phyloP scores from a whole-genome alignment of 306 rosid species.

The Rosa chinensis region DNA sequence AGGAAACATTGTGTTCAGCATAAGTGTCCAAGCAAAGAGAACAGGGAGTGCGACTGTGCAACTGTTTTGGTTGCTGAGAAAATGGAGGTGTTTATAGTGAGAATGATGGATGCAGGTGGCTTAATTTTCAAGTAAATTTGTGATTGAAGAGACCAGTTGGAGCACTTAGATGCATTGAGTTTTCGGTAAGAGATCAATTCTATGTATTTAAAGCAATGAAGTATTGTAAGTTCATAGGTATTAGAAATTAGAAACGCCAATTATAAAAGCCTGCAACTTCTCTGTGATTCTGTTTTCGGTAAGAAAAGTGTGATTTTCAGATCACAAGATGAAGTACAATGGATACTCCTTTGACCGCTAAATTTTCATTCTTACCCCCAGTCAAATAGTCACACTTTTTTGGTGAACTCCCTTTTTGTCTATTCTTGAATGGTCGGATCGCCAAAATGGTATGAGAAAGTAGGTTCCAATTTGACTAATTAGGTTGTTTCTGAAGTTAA shows the following conservation, averaged over 20 bases:
- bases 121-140: neutral
- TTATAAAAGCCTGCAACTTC: neutral
- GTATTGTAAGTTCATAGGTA: neutral
- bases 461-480: neutral
- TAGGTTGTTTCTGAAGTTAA: neutral
- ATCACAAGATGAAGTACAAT: too few species aligned
- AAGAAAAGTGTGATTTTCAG: too few species aligned
- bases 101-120: neutral
- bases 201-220: neutral
- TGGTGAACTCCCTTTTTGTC: neutral
- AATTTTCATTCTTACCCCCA: neutral
- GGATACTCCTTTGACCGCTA: neutral
- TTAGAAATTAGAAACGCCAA: neutral
- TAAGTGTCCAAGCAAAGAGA: neutral
- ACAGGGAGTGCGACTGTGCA: neutral
- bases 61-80: neutral
- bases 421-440: neutral
- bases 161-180: neutral
- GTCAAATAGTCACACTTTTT: too few species aligned
- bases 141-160: neutral
- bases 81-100: neutral
- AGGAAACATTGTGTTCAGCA: neutral
- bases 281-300: neutral
- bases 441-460: neutral
- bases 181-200: neutral